A percentile compares a stretch with the other conserved stretches of the same genome.
Conservation (phyloP, 495 filamentous ascomycete genomes). For the Neurospora hispaniola region DNA sequence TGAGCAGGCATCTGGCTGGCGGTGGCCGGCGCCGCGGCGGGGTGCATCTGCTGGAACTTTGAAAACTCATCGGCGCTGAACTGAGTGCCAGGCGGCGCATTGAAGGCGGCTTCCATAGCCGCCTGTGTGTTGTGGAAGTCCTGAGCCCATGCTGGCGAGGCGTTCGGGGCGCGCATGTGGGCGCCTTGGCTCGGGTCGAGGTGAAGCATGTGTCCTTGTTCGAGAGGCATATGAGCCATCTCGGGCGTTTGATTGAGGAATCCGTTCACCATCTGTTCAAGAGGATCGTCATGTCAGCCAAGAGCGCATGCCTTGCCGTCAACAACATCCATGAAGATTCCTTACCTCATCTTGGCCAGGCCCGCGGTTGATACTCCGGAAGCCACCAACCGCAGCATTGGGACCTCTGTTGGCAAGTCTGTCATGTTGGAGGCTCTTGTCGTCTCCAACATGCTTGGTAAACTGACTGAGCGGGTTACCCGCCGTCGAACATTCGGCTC, state of each 20-base stretch:
- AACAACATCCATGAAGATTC: neutral
- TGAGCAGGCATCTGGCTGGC: conserved; percentile 45
- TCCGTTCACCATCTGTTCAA: conserved; percentile 73
- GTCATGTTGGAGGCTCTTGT: conserved; percentile 88
- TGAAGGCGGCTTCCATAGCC: conserved; percentile 73
- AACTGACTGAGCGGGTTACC: conserved; percentile 95
- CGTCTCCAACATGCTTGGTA: conserved; percentile 86
- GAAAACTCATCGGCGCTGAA: conserved; percentile 83
- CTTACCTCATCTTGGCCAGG: conserved; percentile 39
- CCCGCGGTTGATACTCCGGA: conserved; percentile 29
- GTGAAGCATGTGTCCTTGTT: conserved; percentile 27
- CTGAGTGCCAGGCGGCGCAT: conserved; percentile 44
- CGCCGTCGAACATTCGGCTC: conserved; percentile 92
- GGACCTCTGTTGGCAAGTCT: conserved; percentile 64
- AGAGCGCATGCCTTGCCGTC: neutral
- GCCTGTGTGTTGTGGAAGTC: conserved; percentile 52
- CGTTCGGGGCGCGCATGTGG: conserved; percentile 27
- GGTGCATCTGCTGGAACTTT: conserved; percentile 65
- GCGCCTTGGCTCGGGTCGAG: conserved; percentile 36
- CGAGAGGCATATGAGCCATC: conserved; percentile 35
- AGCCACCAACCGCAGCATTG: conserved; percentile 30
- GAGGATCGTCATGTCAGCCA: neutral
- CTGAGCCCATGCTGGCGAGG: conserved; percentile 47
- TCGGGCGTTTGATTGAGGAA: conserved; percentile 64
- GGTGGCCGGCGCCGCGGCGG: conserved; percentile 18